A percentile compares a stretch with the other conserved stretches of the same genome.
Conservation (phyloP, 78 protist species). For the Dictyostelium discoideum region DNA sequence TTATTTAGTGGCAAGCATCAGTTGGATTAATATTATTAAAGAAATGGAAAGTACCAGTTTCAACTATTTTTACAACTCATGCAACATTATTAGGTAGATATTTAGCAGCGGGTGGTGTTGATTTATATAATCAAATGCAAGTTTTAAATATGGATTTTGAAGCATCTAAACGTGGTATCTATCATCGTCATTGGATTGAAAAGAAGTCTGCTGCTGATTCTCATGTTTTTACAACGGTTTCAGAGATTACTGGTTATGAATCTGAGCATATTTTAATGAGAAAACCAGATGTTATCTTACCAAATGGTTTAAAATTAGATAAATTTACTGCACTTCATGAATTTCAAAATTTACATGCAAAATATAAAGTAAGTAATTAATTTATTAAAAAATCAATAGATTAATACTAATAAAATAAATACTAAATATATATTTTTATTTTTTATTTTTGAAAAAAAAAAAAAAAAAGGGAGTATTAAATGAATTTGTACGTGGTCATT, state of each 20-base stretch:
- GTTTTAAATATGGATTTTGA: constrained; percentile 84
- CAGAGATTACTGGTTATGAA: constrained; percentile 89
- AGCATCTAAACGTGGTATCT: constrained; percentile 84
- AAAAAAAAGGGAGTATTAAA: constrained; percentile 33
- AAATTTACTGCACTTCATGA: constrained; percentile 88
- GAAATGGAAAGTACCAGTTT: constrained; percentile 59
- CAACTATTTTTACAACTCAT: constrained; percentile 93
- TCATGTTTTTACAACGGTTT: constrained; percentile 92
- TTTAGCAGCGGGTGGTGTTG: constrained; percentile 89
- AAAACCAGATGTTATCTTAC: constrained; percentile 86
- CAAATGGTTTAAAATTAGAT: constrained; percentile 91
- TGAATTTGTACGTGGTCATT: constrained; percentile 90
- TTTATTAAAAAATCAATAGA: neutral
- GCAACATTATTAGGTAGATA: constrained; percentile 93
- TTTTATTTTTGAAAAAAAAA: neutral
- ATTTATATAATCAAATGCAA: constrained; percentile 86
- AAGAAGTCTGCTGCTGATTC: constrained; percentile 84
- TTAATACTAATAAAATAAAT: too few species aligned
- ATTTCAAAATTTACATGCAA: constrained; percentile 90
- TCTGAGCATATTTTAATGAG: constrained; percentile 81
- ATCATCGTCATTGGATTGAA: constrained; percentile 90
- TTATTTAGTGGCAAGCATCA: constrained; percentile 84
- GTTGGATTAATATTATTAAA: constrained; percentile 84
- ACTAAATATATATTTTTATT: neutral
- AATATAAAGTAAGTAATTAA: constrained; percentile 51